A percentile compares a stretch with the other conserved stretches of the same genome.
Conservation (phyloP, 441 rosid species). For the Populus hybrid region DNA sequence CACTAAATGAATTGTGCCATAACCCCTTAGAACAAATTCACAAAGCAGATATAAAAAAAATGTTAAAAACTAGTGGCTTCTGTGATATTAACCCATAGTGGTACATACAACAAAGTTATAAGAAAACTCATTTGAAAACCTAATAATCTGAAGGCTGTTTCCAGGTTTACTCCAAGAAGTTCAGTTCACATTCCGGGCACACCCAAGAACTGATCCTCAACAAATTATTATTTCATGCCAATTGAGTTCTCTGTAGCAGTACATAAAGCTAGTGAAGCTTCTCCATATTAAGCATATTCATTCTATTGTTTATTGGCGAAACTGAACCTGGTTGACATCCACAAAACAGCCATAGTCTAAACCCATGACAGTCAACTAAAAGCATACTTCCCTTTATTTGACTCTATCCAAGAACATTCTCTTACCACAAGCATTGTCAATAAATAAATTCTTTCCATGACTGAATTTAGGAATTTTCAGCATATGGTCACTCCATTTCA, state of each 20-base stretch:
- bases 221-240: neutral
- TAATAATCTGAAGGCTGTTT: too few relatives aligned
- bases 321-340: conserved; percentile 6
- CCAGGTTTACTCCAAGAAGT: neutral
- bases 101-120: too few relatives aligned
- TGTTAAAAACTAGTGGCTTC: neutral
- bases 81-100: too few relatives aligned
- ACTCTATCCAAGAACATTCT: neutral
- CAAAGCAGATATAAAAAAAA: neutral
- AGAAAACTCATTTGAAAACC: too few relatives aligned
- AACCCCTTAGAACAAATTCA: neutral
- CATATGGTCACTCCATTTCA: neutral
- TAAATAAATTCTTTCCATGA: neutral
- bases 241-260: neutral
- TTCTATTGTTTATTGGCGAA: neutral
- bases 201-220: neutral
- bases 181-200: neutral
- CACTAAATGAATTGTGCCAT: neutral
- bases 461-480: neutral
- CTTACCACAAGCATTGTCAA: neutral
- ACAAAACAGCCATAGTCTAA: neutral
- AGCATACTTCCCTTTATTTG: neutral
- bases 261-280: neutral
- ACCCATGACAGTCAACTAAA: neutral
- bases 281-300: neutral